phyloP scores from a whole-genome alignment of 2,329 filamentous ascomycete genomes.

The Colletotrichum eremochloae region DNA sequence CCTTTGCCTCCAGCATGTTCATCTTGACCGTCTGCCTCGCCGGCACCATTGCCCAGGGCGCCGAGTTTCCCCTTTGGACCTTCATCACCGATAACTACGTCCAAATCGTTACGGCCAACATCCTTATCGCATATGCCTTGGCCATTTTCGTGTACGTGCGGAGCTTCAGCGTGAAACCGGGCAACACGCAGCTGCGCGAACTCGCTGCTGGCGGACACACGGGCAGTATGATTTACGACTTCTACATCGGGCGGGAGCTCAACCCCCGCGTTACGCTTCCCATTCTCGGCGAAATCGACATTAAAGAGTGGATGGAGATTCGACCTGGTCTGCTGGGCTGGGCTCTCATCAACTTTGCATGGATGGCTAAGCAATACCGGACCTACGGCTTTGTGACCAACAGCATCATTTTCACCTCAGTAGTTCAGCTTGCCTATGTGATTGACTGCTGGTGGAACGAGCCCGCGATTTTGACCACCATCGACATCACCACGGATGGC shows the following conservation, averaged over 20 bases:
- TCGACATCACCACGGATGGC: slow-evolving; percentile 93
- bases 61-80: slow-evolving; percentile 89
- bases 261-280: slow-evolving; percentile 88
- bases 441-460: slow-evolving; percentile 91
- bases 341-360: slow-evolving; percentile 87
- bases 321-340: slow-evolving; percentile 93
- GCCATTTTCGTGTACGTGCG: slow-evolving; percentile 84
- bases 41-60: slow-evolving; percentile 82
- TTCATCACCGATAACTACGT: slow-evolving; percentile 94
- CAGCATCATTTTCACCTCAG: slow-evolving; percentile 83
- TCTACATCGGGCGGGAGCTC: slow-evolving; percentile 93
- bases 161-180: slow-evolving; percentile 85
- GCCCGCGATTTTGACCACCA: slow-evolving; percentile 88
- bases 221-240: slow-evolving; percentile 92
- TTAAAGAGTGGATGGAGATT: slow-evolving; percentile 91
- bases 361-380: slow-evolving; percentile 89
- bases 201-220: slow-evolving; percentile 85
- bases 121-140: slow-evolving; percentile 79
- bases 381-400: slow-evolving; percentile 87
- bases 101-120: slow-evolving; percentile 86
- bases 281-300: slow-evolving; percentile 85
- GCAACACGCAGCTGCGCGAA: slow-evolving; percentile 79
- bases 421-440: slow-evolving; percentile 85
- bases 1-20: slow-evolving; percentile 80
- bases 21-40: slow-evolving; percentile 79